These are phyloP conservation scores for Aspergillus sp. DNA, from an alignment of 2,329 filamentous ascomycete species.

Conservation along the genomic window DNA sequence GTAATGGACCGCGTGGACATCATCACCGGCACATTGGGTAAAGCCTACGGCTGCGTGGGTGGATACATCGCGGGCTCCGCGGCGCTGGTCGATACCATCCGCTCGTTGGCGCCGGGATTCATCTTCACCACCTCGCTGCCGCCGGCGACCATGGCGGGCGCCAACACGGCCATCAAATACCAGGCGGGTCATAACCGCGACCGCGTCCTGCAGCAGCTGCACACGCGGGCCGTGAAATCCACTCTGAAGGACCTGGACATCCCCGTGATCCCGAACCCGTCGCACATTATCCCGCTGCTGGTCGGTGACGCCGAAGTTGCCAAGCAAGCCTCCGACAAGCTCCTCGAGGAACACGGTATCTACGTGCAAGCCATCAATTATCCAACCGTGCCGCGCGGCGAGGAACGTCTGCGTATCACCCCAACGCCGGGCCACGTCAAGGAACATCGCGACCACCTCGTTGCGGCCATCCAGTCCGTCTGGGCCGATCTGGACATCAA, in stretches of 20 bases:
- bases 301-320: conserved; percentile 91
- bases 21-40: conserved; percentile 93
- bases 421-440: conserved; percentile 87
- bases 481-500: conserved; percentile 86
- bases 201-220: conserved; percentile 84
- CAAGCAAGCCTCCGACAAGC: conserved; percentile 83
- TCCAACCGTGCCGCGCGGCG: conserved; percentile 93
- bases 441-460: conserved; percentile 76
- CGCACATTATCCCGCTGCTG: conserved; percentile 87
- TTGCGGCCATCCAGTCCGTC: conserved; percentile 74
- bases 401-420: conserved; percentile 91
- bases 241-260: conserved; percentile 71
- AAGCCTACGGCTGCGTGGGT: conserved; percentile 95
- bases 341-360: conserved; percentile 81
- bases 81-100: conserved; percentile 82
- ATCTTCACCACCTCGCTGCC: conserved; percentile 98
- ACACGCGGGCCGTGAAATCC: conserved; percentile 90
- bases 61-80: conserved; percentile 91
- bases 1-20: conserved; percentile 96
- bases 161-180: conserved; percentile 84
- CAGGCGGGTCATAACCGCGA: conserved; percentile 80
- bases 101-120: conserved; percentile 91
- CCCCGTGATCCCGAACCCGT: conserved; percentile 94
- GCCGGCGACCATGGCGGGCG: conserved; percentile 93
- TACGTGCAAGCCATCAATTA: conserved; percentile 99